These are phyloP conservation scores for Boletus fagicola DNA, from an alignment of 768 basidiomycete genomes.

Conservation along the genomic window DNA sequence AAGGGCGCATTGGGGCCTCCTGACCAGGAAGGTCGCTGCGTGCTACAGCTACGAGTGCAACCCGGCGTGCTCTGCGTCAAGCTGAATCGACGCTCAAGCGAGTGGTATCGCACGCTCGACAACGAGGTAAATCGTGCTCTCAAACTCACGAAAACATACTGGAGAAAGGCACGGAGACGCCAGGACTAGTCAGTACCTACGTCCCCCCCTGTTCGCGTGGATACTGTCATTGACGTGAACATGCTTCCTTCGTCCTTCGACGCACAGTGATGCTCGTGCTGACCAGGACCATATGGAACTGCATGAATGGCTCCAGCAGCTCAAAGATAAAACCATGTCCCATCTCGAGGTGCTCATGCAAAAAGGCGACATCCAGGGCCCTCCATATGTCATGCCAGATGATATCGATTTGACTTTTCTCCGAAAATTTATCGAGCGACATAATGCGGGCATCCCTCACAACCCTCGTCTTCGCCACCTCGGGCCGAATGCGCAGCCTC, in stretches of 20 bases:
- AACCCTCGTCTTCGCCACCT: slow-evolving; percentile 74
- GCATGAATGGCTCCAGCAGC: slow-evolving; percentile 83
- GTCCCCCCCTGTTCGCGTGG: background rate
- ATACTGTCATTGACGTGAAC: slow-evolving; percentile 9
- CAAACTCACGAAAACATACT: slow-evolving; percentile 83
- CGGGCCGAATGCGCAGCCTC: slow-evolving; percentile 31
- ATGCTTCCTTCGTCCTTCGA: background rate
- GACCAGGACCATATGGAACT: slow-evolving; percentile 90
- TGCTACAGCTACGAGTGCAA: slow-evolving; percentile 79
- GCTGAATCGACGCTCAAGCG: slow-evolving; percentile 72
- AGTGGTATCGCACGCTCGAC: slow-evolving; percentile 81
- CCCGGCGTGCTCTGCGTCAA: slow-evolving; percentile 77
- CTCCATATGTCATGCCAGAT: slow-evolving; percentile 79
- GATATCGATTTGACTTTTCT: slow-evolving; percentile 75
- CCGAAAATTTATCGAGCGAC: slow-evolving; percentile 79
- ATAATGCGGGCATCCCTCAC: slow-evolving; percentile 71
- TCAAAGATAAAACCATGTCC: slow-evolving; percentile 88
- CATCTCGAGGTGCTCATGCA: slow-evolving; percentile 85
- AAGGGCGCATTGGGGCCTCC: slow-evolving; percentile 73
- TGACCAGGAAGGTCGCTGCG: slow-evolving; percentile 71
- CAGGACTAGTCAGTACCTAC: slow-evolving; percentile 55
- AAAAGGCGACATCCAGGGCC: slow-evolving; percentile 82
- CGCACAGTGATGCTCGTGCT: slow-evolving; percentile 58
- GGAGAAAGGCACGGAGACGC: slow-evolving; percentile 77
- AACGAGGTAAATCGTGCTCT: slow-evolving; percentile 76